phyloP scores from a whole-genome alignment of 169 alveolate genomes.

The Cystoisospora suis region DNA sequence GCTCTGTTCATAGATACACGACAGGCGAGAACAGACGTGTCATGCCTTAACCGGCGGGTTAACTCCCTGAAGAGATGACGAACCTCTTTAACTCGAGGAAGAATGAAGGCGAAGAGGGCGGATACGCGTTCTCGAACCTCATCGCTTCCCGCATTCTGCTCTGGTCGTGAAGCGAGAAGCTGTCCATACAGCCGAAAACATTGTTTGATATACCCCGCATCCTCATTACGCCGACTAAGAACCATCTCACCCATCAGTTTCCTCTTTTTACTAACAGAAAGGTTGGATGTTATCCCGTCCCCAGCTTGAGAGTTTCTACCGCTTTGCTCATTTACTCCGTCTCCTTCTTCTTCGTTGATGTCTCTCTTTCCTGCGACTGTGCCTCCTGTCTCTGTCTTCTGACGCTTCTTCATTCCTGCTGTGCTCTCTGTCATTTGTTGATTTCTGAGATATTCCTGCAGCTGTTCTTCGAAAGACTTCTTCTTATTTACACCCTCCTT shows the following conservation, averaged over 20 bases:
- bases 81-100: conserved; percentile 3
- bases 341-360: neutral
- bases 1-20: no score
- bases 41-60: neutral
- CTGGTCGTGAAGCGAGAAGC: conserved; percentile 13
- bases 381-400: neutral
- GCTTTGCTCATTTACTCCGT: neutral
- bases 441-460: neutral
- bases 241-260: conserved; percentile 10
- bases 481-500: neutral
- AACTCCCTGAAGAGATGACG: no score
- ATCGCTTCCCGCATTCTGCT: neutral
- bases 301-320: neutral
- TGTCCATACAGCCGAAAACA: conserved; percentile 32
- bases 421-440: neutral
- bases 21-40: no score
- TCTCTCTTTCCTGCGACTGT: neutral
- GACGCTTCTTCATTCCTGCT: neutral
- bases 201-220: conserved; percentile 33
- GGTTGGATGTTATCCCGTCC: neutral
- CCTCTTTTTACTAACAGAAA: conserved; percentile 23
- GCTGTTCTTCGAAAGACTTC: conserved; percentile 16
- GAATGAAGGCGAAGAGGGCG: conserved; percentile 11
- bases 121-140: neutral
- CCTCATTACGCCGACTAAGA: neutral